Evolutionary conservation across 345 rosid genomes (phyloP).

Genomic region (Salix purpurea): DNA sequence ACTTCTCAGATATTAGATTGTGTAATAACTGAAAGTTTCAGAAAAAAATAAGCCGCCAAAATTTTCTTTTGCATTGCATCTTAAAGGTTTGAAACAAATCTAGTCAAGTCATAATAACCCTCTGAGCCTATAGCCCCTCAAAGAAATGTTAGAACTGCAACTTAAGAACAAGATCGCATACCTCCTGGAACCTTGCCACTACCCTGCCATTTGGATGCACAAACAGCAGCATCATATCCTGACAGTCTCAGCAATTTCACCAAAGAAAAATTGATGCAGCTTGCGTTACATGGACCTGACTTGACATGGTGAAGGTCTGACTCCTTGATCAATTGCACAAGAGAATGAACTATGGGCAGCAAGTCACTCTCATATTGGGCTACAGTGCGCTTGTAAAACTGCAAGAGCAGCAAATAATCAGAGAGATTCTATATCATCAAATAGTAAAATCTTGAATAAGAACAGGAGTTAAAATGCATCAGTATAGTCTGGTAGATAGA

Average conservation of each 20-base stretch:
- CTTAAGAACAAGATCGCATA: conserved; percentile 25
- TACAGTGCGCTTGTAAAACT: conserved; percentile 54
- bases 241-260: conserved; percentile 73
- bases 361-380: conserved; percentile 60
- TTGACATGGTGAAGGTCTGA: conserved; percentile 52
- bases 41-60: not conserved
- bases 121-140: not conserved
- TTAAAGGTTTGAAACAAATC: not conserved
- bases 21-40: not conserved
- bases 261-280: conserved; percentile 70
- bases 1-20: not conserved
- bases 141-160: not conserved
- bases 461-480: not conserved
- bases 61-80: not conserved
- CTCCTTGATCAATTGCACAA: conserved; percentile 53
- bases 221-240: conserved; percentile 82
- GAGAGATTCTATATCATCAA: not conserved
- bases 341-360: conserved; percentile 55
- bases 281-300: conserved; percentile 63
- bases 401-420: conserved; percentile 12
- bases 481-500: not conserved
- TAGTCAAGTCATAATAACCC: not conserved
- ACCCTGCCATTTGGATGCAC: conserved; percentile 78
- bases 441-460: not conserved
- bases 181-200: conserved; percentile 90